Evolutionary conservation across 306 rosid species (phyloP).

Genomic region (Mimosa pudica): DNA sequence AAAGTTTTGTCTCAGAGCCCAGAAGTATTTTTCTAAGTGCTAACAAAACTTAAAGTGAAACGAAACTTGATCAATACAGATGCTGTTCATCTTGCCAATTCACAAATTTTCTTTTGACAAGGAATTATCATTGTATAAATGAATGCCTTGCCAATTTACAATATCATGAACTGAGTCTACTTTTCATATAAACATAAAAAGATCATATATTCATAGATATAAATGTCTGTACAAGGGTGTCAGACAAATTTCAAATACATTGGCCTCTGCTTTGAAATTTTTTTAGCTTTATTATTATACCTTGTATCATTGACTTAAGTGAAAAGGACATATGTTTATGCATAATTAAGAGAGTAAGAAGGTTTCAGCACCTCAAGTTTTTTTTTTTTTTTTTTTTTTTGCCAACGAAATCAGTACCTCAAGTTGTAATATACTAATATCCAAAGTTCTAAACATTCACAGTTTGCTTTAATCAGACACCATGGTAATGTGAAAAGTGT

Average conservation of each 20-base stretch:
- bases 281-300: not conserved
- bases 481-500: too few relatives aligned
- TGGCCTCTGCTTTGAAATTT: not conserved
- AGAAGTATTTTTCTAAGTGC: too few relatives aligned
- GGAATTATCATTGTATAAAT: not conserved
- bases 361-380: not conserved
- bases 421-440: too few relatives aligned
- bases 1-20: too few relatives aligned
- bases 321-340: conserved; percentile 17
- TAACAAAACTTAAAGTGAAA: not conserved
- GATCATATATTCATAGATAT: not conserved
- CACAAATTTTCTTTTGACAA: not conserved
- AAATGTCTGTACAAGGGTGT: not conserved
- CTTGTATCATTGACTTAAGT: not conserved
- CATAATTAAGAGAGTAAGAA: not conserved
- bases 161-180: too few relatives aligned
- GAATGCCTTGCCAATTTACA: not conserved
- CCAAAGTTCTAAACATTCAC: too few relatives aligned
- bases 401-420: too few relatives aligned
- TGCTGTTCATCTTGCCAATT: not conserved
- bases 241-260: not conserved
- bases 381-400: too few relatives aligned
- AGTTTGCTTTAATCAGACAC: too few relatives aligned
- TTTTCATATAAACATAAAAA: not conserved
- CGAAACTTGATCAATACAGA: not conserved